These are phyloP conservation scores for Aspergillus texensis DNA, from an alignment of 2,329 filamentous ascomycete species.

Conservation along the genomic window DNA sequence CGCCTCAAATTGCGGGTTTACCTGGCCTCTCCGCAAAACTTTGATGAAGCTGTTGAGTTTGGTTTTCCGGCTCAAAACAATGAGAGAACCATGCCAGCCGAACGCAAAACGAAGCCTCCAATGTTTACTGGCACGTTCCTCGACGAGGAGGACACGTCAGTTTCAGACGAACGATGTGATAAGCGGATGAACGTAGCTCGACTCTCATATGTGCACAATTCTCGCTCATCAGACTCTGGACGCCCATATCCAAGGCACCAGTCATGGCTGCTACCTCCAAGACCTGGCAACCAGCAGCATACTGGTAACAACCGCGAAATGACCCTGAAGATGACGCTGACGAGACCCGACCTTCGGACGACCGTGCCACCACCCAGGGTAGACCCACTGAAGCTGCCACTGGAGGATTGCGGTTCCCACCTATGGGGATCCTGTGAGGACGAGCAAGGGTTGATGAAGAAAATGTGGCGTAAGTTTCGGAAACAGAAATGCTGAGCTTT, in stretches of 20 bases:
- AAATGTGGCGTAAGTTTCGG: constrained; percentile 48
- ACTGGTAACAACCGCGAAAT: constrained; percentile 76
- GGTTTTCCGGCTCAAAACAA: constrained; percentile 69
- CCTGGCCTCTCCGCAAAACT: constrained; percentile 87
- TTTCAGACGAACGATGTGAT: constrained; percentile 39
- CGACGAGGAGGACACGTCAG: constrained; percentile 49
- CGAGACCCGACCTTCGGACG: constrained; percentile 76
- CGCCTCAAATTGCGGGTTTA: constrained; percentile 83
- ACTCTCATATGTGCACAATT: constrained; percentile 16
- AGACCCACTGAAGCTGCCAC: constrained; percentile 57
- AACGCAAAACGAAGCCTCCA: constrained; percentile 42
- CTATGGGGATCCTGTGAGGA: constrained; percentile 48
- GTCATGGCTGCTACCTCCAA: constrained; percentile 25
- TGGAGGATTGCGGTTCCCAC: constrained; percentile 44
- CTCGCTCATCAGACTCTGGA: constrained; percentile 16
- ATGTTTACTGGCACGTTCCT: constrained; percentile 56
- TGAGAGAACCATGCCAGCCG: constrained; percentile 30
- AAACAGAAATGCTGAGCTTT: constrained; percentile 22
- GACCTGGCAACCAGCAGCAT: constrained; percentile 54
- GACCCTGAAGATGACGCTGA: constrained; percentile 95
- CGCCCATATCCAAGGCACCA: constrained; percentile 20
- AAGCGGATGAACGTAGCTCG: constrained; percentile 22
- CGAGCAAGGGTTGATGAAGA: constrained; percentile 44
- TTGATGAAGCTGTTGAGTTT: constrained; percentile 92
- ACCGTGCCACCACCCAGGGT: constrained; percentile 62